Evolutionary conservation across 306 rosid species (phyloP).

Genomic region (Begonia peltatifolia): DNA sequence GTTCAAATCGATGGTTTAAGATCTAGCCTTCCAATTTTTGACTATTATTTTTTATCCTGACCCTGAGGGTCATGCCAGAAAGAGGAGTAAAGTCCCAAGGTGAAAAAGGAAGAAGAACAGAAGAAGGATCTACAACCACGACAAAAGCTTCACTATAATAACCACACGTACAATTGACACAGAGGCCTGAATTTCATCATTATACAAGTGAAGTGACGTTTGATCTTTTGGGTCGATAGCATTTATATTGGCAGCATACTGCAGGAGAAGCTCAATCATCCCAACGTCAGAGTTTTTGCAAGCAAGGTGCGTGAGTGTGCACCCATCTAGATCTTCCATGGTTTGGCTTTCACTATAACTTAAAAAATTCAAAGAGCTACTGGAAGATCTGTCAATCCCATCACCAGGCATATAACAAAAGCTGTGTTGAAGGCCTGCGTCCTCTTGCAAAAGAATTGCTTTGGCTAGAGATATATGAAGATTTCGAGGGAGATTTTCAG

Average conservation of each 20-base stretch:
- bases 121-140: slow-evolving; percentile 21
- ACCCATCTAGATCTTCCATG: slow-evolving; percentile 57
- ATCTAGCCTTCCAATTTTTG: too few species aligned
- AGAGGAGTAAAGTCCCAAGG: too few species aligned
- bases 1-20: too few species aligned
- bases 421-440: slow-evolving; percentile 39
- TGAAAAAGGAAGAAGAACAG: neutral
- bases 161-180: slow-evolving; percentile 44
- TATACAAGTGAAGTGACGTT: slow-evolving; percentile 70
- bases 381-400: slow-evolving; percentile 56
- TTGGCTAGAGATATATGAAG: slow-evolving; percentile 92
- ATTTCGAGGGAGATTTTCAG: too few species aligned
- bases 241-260: slow-evolving; percentile 79
- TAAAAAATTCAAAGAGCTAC: slow-evolving; percentile 29
- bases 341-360: slow-evolving; percentile 46
- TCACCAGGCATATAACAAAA: slow-evolving; percentile 36
- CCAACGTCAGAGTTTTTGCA: slow-evolving; percentile 89
- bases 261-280: slow-evolving; percentile 94
- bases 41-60: too few species aligned
- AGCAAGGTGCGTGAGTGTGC: slow-evolving; percentile 83
- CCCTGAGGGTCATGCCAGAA: too few species aligned
- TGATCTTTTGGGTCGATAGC: slow-evolving; percentile 62
- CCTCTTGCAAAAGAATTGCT: slow-evolving; percentile 82
- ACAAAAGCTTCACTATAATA: slow-evolving; percentile 38
- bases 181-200: slow-evolving; percentile 31